A percentile compares a stretch with the other conserved stretches of the same genome.
Evolutionary conservation across 805 yeast genomes (phyloP).

Genomic region (Metschnikowia lachancei): DNA sequence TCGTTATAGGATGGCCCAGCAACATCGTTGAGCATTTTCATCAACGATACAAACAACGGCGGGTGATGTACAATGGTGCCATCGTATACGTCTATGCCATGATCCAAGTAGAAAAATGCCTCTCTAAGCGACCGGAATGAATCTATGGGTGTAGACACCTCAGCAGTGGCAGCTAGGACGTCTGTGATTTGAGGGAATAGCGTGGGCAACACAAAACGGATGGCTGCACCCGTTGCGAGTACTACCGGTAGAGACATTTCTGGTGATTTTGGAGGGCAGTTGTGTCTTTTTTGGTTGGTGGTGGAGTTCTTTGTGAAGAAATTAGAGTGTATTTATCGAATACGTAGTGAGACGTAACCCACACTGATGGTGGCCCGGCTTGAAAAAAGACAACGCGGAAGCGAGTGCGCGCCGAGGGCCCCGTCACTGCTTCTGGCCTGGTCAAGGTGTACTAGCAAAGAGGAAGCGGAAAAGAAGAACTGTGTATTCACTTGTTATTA

Average conservation of each 20-base stretch:
- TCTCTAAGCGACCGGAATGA: slow-evolving; percentile 53
- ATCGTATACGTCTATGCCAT: slow-evolving; percentile 63
- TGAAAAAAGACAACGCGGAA: too few relatives aligned
- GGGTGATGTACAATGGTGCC: slow-evolving; percentile 90
- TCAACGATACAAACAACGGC: slow-evolving; percentile 58
- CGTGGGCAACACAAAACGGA: slow-evolving; percentile 37
- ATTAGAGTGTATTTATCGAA: too few relatives aligned
- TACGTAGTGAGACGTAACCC: too few relatives aligned
- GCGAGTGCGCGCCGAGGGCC: too few relatives aligned
- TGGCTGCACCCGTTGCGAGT: slow-evolving; percentile 19
- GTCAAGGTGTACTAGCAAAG: too few relatives aligned
- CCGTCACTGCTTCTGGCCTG: too few relatives aligned
- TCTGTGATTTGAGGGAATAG: slow-evolving; percentile 31
- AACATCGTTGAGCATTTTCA: slow-evolving; percentile 37
- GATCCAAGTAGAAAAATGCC: slow-evolving; percentile 36
- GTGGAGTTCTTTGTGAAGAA: too few relatives aligned
- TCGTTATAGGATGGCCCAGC: slow-evolving; percentile 18
- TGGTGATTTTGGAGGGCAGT: neutral
- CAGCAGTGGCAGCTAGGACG: slow-evolving; percentile 38
- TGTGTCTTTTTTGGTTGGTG: too few relatives aligned
- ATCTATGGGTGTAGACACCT: slow-evolving; percentile 62
- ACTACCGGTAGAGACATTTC: slow-evolving; percentile 19
- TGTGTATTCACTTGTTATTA: too few relatives aligned
- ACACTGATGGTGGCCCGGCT: too few relatives aligned
- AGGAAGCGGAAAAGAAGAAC: too few relatives aligned